phyloP scores from a whole-genome alignment of 139 green algal species.

The Chloropicon primus region DNA sequence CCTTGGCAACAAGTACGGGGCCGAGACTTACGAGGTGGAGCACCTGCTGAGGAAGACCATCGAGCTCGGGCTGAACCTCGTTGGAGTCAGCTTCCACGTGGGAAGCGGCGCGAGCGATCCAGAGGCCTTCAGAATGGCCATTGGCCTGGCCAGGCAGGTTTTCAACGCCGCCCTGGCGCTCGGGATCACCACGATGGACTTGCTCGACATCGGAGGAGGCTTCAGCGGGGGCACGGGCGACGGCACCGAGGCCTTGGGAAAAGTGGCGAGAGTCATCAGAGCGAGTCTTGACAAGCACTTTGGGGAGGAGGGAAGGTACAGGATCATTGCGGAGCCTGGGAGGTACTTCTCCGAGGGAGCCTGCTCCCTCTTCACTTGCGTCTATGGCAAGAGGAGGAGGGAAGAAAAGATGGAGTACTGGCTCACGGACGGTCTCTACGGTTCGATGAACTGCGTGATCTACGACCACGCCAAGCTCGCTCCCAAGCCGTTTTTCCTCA shows the following conservation, averaged over 20 bases:
- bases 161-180: constrained; percentile 62
- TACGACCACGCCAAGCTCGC: constrained; percentile 43
- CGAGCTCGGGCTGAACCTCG: constrained; percentile 48
- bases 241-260: constrained; percentile 35
- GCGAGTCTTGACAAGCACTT: constrained; percentile 70
- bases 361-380: constrained; percentile 52
- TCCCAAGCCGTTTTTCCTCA: constrained; percentile 21
- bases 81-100: constrained; percentile 92
- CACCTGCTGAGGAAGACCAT: constrained; percentile 39
- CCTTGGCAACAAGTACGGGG: constrained; percentile 81
- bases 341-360: constrained; percentile 91
- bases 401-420: constrained; percentile 63
- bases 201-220: constrained; percentile 92
- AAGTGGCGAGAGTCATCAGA: constrained; percentile 69
- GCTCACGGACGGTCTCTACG: constrained; percentile 86
- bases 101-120: constrained; percentile 64
- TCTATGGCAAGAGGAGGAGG: constrained; percentile 62
- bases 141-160: constrained; percentile 36
- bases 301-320: constrained; percentile 43
- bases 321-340: constrained; percentile 88
- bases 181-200: constrained; percentile 63
- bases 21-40: constrained; percentile 44
- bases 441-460: constrained; percentile 89
- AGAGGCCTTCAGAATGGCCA: constrained; percentile 53
- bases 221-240: constrained; percentile 50